Evolutionary conservation across 2,329 filamentous ascomycete genomes (phyloP), one percentile per base, ranked within the genome.

Genomic region (Arachnopeziza araneosa): DNA sequence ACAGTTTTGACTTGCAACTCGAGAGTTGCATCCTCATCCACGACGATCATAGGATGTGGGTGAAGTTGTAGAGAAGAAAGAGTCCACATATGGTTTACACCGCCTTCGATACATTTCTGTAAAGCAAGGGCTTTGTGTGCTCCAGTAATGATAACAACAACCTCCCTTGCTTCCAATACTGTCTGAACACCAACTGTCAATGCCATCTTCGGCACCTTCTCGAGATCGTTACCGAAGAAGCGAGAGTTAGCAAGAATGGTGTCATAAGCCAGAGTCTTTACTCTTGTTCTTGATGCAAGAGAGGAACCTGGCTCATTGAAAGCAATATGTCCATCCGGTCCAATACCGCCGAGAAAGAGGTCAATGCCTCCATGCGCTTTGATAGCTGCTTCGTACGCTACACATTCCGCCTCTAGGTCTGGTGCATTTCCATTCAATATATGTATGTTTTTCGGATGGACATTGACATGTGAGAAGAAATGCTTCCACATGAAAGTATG

Each of bases 401-500:
- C 83, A 71, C 90, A 93, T 75, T 95, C 91, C 50, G 84, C 85
- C 65, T 87, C 85, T 1, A 91, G 83, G 71, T 91, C 89, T 17
- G 82, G 76, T 0, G 90, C 89, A 71, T 93, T 93, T 69, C 90
- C 90, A 71, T 93, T 85, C 49, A 93, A 83, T 69, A 95, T 91
- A 76, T 96, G 87, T 72, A 95, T 91, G 73, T 93, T 93, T 70
- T 83, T 82, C 5, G 91, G 91, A 66, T 86, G 83, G 67, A 95
- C 87, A 71, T 96, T 90, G 68, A 95, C 87, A 67, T 85, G 90
- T 51, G 88, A 90, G 80, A 96, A 96, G 80, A 96, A 91, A 77
- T 95, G 83, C 76, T 89, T 90, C 83, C 92, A 96, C 91, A 96
- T 95, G 79, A 95, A 96, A 66, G 87, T 90, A 78, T 96, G 91